Evolutionary conservation across 2,329 filamentous ascomycete species (phyloP).

Genomic region (Alternaria arbusti): DNA sequence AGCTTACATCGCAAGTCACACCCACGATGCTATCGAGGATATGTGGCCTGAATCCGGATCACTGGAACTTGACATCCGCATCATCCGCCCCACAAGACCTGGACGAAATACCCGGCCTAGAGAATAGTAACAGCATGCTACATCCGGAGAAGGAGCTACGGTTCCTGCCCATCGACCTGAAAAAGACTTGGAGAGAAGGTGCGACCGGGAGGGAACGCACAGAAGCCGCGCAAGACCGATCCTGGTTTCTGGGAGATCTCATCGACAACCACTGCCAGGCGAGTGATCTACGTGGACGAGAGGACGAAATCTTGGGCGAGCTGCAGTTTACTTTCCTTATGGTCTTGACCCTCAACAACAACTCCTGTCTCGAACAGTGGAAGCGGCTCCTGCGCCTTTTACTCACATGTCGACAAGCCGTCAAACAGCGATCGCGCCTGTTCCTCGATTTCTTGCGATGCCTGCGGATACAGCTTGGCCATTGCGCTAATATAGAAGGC

Average conservation of each 20-base stretch:
- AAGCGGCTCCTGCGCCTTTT: slow-evolving; percentile 64
- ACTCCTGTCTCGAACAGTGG: slow-evolving; percentile 71
- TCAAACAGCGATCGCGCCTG: slow-evolving; percentile 56
- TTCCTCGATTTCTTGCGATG: slow-evolving; percentile 60
- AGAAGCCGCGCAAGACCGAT: slow-evolving; percentile 66
- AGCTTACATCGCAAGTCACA: slow-evolving; percentile 60
- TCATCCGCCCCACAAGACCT: slow-evolving; percentile 63
- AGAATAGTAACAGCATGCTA: slow-evolving; percentile 34
- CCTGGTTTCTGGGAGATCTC: slow-evolving; percentile 65
- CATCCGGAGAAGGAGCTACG: slow-evolving; percentile 53
- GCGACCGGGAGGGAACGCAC: slow-evolving; percentile 68
- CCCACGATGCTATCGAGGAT: slow-evolving; percentile 58
- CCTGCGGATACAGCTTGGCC: slow-evolving; percentile 60
- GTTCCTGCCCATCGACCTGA: slow-evolving; percentile 66
- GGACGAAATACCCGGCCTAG: slow-evolving; percentile 66
- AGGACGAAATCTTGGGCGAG: slow-evolving; percentile 59
- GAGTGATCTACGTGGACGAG: slow-evolving; percentile 28
- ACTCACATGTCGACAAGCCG: slow-evolving; percentile 62
- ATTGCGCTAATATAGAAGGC: slow-evolving; percentile 65
- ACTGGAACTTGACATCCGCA: slow-evolving; percentile 65
- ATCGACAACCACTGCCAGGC: slow-evolving; percentile 52
- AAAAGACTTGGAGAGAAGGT: slow-evolving; percentile 66
- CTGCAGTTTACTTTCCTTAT: slow-evolving; percentile 69
- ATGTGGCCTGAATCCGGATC: slow-evolving; percentile 52
- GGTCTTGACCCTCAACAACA: slow-evolving; percentile 69